Evolutionary conservation across 2,329 filamentous ascomycete genomes (phyloP), one percentile per base, ranked within the genome.

Genomic region (Monosporascus sp.): DNA sequence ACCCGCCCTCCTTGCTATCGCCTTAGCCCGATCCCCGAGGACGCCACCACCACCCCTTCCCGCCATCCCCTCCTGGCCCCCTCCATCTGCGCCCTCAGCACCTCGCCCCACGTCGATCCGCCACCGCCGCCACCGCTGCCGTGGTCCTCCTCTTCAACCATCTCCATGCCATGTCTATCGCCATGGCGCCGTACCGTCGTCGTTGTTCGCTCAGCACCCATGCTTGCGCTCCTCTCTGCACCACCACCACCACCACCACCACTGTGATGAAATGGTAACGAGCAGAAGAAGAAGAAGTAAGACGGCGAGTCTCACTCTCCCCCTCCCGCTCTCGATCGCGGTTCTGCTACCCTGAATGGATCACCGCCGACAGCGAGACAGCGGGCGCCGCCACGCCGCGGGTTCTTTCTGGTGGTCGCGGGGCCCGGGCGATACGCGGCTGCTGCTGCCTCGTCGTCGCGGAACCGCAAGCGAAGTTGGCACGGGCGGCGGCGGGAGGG

Each of bases 51-150:
- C 52, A 49, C 48, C 39, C 44, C 25, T 49, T 46, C 44, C 51
- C 18, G 25, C 52, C 50, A 41, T 52, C 46, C 6, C 47, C 49
- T 17, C 50, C 51, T 41, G 52, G 39, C 47, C 49, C 52, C 52
- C 46, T 51, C 44, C 48, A 49, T 50, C 47, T 52, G 56, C 5
- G 54, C 56, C 50, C 55, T 58, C 41, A 68, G 46, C 24, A 62
- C 65, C 52, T 69, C 66, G 14, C 63, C 63, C 66, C 66, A 68
- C 17, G 66, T 67, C 50, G 64, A 65, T 3, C 64, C 61, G 48
- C 57, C 60, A 17, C 63, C 60, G 3, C 63, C 59, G 9, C 52
- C 50, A 46, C 57, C 18, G 49, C 37, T 44, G 52, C 54, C 39
- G 56, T 31, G 9, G 27, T 31, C 9, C 9, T 3, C 27, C 9